A percentile compares a stretch with the other conserved stretches of the same genome.
Conservation (phyloP, 768 basidiomycete species). For the Russula compacta region DNA sequence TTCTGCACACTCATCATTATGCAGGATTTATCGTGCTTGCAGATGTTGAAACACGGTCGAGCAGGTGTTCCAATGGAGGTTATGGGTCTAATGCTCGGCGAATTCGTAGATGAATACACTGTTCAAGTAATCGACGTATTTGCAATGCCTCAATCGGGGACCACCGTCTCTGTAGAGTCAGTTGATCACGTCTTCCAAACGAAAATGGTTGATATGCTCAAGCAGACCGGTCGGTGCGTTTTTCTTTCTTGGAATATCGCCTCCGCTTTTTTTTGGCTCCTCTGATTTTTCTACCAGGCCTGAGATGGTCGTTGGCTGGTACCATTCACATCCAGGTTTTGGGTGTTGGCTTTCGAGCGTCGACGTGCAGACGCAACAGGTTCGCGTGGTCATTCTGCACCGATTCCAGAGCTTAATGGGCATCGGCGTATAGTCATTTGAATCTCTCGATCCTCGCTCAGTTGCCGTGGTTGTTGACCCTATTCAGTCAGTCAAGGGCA, state of each 20-base stretch:
- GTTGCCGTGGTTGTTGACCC: slow-evolving; percentile 98
- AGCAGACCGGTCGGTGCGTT: slow-evolving; percentile 91
- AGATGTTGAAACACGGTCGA: slow-evolving; percentile 99
- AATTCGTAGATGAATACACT: slow-evolving; percentile 97
- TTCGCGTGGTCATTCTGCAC: slow-evolving; percentile 26
- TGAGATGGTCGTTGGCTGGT: slow-evolving; percentile 99
- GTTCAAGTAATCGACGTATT: slow-evolving; percentile 95
- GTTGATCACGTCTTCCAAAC: slow-evolving; percentile 98
- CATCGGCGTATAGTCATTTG: slow-evolving; percentile 66
- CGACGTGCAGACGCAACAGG: slow-evolving; percentile 98
- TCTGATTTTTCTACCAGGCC: slow-evolving; percentile 40
- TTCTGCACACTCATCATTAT: background rate
- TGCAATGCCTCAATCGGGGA: slow-evolving; percentile 98
- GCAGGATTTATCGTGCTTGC: slow-evolving; percentile 8
- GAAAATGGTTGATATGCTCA: slow-evolving; percentile 98
- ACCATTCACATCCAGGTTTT: slow-evolving; percentile 99
- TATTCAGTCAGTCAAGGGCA: slow-evolving; percentile 97
- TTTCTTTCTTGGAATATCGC: background rate
- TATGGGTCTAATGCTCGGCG: slow-evolving; percentile 96
- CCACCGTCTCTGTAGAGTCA: slow-evolving; percentile 94
- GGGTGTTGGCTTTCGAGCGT: slow-evolving; percentile 99
- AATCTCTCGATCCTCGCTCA: slow-evolving; percentile 84
- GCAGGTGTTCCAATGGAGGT: slow-evolving; percentile 99
- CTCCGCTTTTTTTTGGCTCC: background rate
- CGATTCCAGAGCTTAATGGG: background rate